phyloP scores from a whole-genome alignment of 805 yeast genomes.

The Tetrapisispora arboricola region DNA sequence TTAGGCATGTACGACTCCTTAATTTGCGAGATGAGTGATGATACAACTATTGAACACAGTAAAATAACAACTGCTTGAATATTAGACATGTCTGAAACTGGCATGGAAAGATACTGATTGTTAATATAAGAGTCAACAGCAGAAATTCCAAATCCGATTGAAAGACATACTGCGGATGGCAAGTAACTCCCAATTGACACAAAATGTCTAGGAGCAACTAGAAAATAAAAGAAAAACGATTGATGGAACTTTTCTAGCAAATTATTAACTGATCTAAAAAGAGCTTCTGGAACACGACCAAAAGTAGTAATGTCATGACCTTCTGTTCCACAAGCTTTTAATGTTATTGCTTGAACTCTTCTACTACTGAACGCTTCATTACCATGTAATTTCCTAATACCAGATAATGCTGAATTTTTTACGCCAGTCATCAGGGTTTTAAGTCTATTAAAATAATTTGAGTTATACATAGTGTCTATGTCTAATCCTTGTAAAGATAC shows the following conservation, averaged over 20 bases:
- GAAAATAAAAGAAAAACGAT: slow-evolving; percentile 83
- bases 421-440: slow-evolving; percentile 55
- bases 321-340: slow-evolving; percentile 60
- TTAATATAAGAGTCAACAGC: slow-evolving; percentile 49
- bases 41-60: slow-evolving; percentile 26
- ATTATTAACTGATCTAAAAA: slow-evolving; percentile 82
- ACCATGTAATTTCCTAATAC: slow-evolving; percentile 53
- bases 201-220: slow-evolving; percentile 67
- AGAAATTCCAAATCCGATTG: slow-evolving; percentile 58
- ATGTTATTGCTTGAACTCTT: slow-evolving; percentile 84
- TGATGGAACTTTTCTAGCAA: slow-evolving; percentile 93
- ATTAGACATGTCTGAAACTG: slow-evolving; percentile 13
- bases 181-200: slow-evolving; percentile 91
- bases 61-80: slow-evolving; percentile 15
- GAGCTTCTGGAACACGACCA: slow-evolving; percentile 83
- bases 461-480: slow-evolving; percentile 35
- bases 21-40: slow-evolving; percentile 16
- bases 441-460: slow-evolving; percentile 46
- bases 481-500: slow-evolving; percentile 56
- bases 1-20: slow-evolving; percentile 12
- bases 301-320: slow-evolving; percentile 75
- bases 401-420: slow-evolving; percentile 58
- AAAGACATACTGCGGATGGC: slow-evolving; percentile 70
- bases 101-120: slow-evolving; percentile 10
- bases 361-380: slow-evolving; percentile 92